phyloP scores from a whole-genome alignment of 2,329 filamentous ascomycete genomes.

The Calonectria montana region DNA sequence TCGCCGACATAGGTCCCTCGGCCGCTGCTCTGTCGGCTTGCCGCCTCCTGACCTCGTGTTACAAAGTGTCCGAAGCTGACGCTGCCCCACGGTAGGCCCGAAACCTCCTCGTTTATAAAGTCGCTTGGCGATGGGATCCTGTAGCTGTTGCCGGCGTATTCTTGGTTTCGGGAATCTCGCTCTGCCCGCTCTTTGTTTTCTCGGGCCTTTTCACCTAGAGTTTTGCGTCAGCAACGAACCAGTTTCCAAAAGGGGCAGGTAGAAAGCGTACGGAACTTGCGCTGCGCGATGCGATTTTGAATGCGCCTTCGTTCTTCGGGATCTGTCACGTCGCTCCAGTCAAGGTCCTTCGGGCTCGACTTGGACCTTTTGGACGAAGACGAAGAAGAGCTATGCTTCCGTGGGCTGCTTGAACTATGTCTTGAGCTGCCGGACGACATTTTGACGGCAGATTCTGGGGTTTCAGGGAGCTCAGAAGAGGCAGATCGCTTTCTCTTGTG shows the following conservation, averaged over 20 bases:
- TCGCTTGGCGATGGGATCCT: conserved; percentile 69
- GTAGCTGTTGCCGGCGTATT: conserved; percentile 74
- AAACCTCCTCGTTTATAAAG: conserved; percentile 63
- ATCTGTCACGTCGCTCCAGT: conserved; percentile 78
- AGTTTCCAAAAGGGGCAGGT: not conserved
- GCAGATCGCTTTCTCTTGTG: conserved; percentile 32
- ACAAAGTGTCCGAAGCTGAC: conserved; percentile 70
- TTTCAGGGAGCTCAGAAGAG: conserved; percentile 15
- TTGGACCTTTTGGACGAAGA: conserved; percentile 54
- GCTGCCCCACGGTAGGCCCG: conserved; percentile 79
- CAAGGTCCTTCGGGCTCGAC: conserved; percentile 60
- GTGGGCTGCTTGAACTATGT: conserved; percentile 37
- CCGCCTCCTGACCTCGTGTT: conserved; percentile 61
- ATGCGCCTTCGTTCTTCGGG: conserved; percentile 78
- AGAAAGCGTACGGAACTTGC: conserved; percentile 75
- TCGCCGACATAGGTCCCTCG: conserved; percentile 51
- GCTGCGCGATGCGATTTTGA: conserved; percentile 80
- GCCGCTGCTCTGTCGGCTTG: conserved; percentile 54
- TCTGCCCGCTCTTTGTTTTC: conserved; percentile 75
- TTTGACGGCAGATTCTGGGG: conserved; percentile 17
- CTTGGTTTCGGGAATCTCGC: conserved; percentile 71
- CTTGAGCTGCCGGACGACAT: conserved; percentile 40
- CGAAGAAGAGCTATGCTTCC: conserved; percentile 43
- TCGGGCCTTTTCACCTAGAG: conserved; percentile 74
- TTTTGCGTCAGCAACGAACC: conserved; percentile 12